These are phyloP conservation scores for Dispira simplex DNA, from an alignment of 192 early-diverging fungal species.

Conservation along the genomic window DNA sequence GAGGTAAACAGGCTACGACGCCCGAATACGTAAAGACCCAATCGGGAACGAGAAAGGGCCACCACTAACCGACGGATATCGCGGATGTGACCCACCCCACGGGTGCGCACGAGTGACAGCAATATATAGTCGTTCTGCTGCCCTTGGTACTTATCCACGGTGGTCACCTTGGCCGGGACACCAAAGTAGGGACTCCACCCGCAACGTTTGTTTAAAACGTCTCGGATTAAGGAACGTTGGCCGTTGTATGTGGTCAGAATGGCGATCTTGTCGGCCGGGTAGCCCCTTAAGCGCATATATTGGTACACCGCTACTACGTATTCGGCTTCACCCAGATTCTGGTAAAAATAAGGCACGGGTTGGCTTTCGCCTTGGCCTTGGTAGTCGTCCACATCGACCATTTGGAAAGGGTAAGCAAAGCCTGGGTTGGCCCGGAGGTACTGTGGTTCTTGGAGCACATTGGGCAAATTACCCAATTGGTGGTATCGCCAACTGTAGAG, in stretches of 20 bases:
- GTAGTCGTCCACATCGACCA: conserved; percentile 71
- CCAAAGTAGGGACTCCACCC: conserved; percentile 77
- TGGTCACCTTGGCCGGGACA: conserved; percentile 59
- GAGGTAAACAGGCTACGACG: conserved; percentile 52
- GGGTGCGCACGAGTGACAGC: conserved; percentile 85
- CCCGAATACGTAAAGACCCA: conserved; percentile 92
- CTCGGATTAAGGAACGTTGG: conserved; percentile 80
- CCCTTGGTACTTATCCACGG: conserved; percentile 96
- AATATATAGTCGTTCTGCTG: conserved; percentile 90
- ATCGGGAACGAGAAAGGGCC: conserved; percentile 81
- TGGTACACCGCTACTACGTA: conserved; percentile 89
- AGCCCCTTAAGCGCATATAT: conserved; percentile 92
- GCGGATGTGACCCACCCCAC: conserved; percentile 76
- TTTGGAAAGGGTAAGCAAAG: conserved; percentile 74
- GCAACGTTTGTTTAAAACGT: conserved; percentile 78
- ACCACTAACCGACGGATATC: conserved; percentile 88
- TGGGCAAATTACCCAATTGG: conserved; percentile 47
- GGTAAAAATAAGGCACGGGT: conserved; percentile 76
- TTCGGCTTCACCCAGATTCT: conserved; percentile 98
- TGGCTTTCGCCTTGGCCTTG: conserved; percentile 67
- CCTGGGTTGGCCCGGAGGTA: conserved; percentile 70
- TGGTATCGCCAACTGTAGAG: conserved; percentile 82
- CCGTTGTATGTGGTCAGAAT: conserved; percentile 98
- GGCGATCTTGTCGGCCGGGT: conserved; percentile 75
- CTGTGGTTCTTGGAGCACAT: conserved; percentile 23